These are phyloP conservation scores for Ichthyophthirius multifiliis DNA, from an alignment of 169 alveolate genomes.

Conservation along the genomic window DNA sequence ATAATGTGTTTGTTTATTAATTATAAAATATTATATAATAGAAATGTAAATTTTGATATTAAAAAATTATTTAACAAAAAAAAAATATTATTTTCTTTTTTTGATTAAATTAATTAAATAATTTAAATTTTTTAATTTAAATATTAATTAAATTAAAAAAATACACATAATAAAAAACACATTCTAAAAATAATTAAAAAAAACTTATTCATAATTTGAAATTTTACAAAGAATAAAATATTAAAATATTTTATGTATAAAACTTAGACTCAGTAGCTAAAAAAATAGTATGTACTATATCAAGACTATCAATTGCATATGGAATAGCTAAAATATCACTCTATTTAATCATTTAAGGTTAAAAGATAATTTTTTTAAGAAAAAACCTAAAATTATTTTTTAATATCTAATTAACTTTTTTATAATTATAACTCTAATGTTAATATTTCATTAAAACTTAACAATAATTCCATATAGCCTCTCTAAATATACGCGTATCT, in stretches of 20 bases:
- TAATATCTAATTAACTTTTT: neutral
- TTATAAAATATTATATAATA: too few relatives aligned
- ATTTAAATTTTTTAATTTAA: too few relatives aligned
- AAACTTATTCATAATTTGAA: neutral
- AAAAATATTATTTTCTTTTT: too few relatives aligned
- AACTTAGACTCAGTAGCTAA: neutral
- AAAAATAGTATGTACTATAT: neutral
- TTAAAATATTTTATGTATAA: neutral
- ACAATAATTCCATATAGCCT: conserved; percentile 8
- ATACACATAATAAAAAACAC: too few relatives aligned
- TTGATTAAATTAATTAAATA: too few relatives aligned
- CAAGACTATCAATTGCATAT: neutral
- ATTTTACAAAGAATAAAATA: neutral
- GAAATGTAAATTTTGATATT: too few relatives aligned
- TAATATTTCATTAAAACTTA: neutral
- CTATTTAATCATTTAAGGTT: neutral
- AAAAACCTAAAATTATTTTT: neutral
- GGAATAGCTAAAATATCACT: neutral
- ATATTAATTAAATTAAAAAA: too few relatives aligned
- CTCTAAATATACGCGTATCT: conserved; percentile 1
- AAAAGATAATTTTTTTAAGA: neutral
- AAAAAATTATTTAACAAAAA: too few relatives aligned
- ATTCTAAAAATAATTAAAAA: too few relatives aligned
- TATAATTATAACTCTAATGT: neutral
- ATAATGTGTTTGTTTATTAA: too few relatives aligned